These are phyloP conservation scores for Vitrella brassicaformis DNA, from an alignment of 73 alveolate species.

Conservation along the genomic window DNA sequence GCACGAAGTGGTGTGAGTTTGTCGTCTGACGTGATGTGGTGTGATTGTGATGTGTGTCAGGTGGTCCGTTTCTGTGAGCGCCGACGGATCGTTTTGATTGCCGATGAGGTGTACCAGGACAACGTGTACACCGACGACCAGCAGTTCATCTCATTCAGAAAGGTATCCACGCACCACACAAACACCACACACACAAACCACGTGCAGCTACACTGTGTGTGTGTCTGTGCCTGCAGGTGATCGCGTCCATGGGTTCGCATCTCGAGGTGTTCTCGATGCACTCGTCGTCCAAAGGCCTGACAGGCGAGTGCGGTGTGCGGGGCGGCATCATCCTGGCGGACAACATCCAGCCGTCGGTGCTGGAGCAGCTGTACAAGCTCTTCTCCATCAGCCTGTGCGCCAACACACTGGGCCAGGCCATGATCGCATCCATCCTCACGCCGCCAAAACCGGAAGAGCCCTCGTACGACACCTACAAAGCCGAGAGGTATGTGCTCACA, in stretches of 20 bases:
- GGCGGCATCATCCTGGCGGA: slow-evolving; percentile 50
- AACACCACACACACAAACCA: too few relatives aligned
- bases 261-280: slow-evolving; percentile 40
- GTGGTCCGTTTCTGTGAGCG: too few relatives aligned
- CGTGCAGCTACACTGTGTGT: too few relatives aligned
- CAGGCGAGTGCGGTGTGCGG: slow-evolving; percentile 51
- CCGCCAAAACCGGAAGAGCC: slow-evolving; percentile 22
- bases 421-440: slow-evolving; percentile 26
- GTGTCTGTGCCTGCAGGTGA: too few relatives aligned
- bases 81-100: slow-evolving; percentile 43
- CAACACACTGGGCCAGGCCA: slow-evolving; percentile 61
- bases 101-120: slow-evolving; percentile 57
- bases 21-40: too few relatives aligned
- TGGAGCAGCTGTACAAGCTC: slow-evolving; percentile 58
- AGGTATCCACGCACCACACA: too few relatives aligned
- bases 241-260: slow-evolving; percentile 16
- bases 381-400: slow-evolving; percentile 67
- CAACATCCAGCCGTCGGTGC: slow-evolving; percentile 47
- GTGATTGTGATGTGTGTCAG: background rate
- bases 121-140: slow-evolving; percentile 11
- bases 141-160: slow-evolving; percentile 43
- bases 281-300: slow-evolving; percentile 47
- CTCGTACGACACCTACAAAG: slow-evolving; percentile 13
- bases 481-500: too few relatives aligned
- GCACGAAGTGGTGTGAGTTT: too few relatives aligned